phyloP scores from a whole-genome alignment of 2,329 filamentous ascomycete genomes.

The Epichloe coenophiala region DNA sequence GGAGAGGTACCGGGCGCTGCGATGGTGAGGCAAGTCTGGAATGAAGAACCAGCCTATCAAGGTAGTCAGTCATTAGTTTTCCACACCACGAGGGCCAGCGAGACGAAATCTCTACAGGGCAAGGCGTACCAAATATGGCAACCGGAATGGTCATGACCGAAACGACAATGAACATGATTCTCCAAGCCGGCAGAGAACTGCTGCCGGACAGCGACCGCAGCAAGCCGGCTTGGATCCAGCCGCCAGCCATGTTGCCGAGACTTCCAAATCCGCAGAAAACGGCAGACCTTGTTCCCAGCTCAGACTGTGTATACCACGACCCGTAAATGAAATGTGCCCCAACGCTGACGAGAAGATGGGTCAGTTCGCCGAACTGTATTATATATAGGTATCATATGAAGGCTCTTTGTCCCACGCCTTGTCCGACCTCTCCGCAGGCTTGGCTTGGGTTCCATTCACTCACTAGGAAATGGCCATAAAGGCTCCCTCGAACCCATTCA shows the following conservation, averaged over 20 bases:
- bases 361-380: not conserved
- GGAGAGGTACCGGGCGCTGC: conserved; percentile 25
- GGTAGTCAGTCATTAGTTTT: not conserved
- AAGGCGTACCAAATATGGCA: conserved; percentile 21
- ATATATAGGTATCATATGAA: too few species aligned
- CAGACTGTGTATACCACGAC: conserved; percentile 29
- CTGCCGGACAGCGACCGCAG: conserved; percentile 20
- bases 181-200: conserved; percentile 24
- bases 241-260: conserved; percentile 29
- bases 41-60: conserved; percentile 29
- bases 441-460: conserved; percentile 4
- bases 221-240: conserved; percentile 30
- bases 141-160: conserved; percentile 22
- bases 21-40: conserved; percentile 27
- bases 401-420: too few species aligned
- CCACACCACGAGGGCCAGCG: too few species aligned
- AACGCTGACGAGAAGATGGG: conserved; percentile 14
- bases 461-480: conserved; percentile 30
- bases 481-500: conserved; percentile 30
- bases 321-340: conserved; percentile 31
- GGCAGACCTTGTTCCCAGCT: conserved; percentile 26
- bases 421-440: too few species aligned
- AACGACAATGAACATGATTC: conserved; percentile 30
- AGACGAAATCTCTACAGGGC: not conserved
- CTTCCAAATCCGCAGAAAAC: conserved; percentile 29